Evolutionary conservation across 345 rosid genomes (phyloP).

Genomic region (Lepidium aucheri): DNA sequence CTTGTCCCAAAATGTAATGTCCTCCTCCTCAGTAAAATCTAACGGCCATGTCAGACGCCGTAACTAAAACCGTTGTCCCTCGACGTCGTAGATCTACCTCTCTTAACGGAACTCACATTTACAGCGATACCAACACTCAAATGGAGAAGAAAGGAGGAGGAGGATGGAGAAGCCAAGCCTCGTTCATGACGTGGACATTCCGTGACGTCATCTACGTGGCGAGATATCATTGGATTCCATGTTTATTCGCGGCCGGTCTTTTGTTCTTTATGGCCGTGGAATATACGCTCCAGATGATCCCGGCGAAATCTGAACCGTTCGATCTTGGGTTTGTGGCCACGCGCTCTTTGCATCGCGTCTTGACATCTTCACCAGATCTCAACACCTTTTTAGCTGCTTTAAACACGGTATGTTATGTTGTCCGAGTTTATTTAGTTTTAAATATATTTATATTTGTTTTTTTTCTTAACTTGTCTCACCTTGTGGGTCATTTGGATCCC

Average conservation of each 20-base stretch:
- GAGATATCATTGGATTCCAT: constrained; percentile 58
- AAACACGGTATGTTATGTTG: constrained; percentile 81
- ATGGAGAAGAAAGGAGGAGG: constrained; percentile 18
- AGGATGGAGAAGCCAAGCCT: constrained; percentile 18
- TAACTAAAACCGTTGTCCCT: constrained; percentile 6
- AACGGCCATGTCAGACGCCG: constrained; percentile 16
- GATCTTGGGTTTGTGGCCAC: constrained; percentile 83
- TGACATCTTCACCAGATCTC: constrained; percentile 63
- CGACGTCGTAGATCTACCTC: constrained; percentile 24
- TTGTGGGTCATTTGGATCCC: no score
- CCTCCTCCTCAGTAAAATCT: no score
- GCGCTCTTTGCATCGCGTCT: constrained; percentile 46
- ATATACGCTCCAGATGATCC: constrained; percentile 89
- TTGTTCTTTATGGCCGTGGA: constrained; percentile 89
- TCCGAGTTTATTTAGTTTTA: no score
- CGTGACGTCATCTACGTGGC: constrained; percentile 49
- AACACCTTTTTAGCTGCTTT: constrained; percentile 70
- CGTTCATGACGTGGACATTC: constrained; percentile 57
- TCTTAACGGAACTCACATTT: constrained; percentile 6
- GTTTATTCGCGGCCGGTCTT: constrained; percentile 55
- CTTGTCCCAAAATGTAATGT: no score
- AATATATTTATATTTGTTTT: no score
- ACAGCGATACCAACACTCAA: neutral
- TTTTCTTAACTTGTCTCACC: no score
- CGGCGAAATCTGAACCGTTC: constrained; percentile 61